Conservation (phyloP, 768 basidiomycete genomes). For the Leccinum fibrillosum region DNA sequence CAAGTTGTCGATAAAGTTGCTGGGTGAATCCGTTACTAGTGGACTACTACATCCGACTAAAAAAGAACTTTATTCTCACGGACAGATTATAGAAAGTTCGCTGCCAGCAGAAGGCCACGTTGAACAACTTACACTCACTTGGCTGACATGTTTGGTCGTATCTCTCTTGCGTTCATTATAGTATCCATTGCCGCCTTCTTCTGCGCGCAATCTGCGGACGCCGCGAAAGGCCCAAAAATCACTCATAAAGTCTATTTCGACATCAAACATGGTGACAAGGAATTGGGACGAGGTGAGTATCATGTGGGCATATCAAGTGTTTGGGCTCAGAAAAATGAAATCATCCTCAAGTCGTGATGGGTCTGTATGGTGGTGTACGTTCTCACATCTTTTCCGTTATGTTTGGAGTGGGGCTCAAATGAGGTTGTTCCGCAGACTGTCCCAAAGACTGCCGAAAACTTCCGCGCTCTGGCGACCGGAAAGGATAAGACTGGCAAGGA, state of each 20-base stretch:
- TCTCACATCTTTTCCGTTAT: background rate
- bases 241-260: constrained; percentile 95
- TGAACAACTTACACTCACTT: constrained; percentile 15
- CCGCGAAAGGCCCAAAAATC: constrained; percentile 83
- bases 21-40: background rate
- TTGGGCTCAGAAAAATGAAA: constrained; percentile 8
- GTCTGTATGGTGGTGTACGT: constrained; percentile 84
- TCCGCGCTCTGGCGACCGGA: constrained; percentile 88
- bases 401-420: background rate
- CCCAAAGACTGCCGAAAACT: constrained; percentile 96
- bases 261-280: constrained; percentile 86
- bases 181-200: constrained; percentile 67
- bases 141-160: constrained; percentile 51
- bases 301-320: background rate
- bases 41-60: background rate
- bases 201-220: constrained; percentile 70
- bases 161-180: constrained; percentile 59
- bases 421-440: constrained; percentile 57
- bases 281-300: constrained; percentile 72
- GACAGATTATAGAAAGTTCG: background rate
- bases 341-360: constrained; percentile 62
- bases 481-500: constrained; percentile 60
- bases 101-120: background rate
- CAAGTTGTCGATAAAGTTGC: background rate
- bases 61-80: constrained; percentile 28